phyloP scores from a whole-genome alignment of 441 rosid genomes.

The Pelargonium cotyledonis region DNA sequence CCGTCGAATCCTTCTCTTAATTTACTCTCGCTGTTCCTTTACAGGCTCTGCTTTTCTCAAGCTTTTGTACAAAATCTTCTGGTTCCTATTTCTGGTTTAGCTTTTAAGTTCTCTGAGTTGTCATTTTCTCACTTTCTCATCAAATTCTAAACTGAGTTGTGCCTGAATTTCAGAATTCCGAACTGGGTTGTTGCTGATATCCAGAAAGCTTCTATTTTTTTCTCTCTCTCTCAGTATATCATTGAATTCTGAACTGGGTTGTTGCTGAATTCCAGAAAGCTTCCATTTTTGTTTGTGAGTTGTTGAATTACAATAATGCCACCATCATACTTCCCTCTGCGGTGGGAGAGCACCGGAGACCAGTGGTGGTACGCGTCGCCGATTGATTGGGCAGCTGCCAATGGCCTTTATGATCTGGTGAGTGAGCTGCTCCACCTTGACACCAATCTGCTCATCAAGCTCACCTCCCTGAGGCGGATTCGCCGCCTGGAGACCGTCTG shows the following conservation, averaged over 20 bases:
- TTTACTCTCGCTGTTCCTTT: neutral
- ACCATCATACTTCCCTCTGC: constrained; percentile 75
- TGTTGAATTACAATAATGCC: constrained; percentile 35
- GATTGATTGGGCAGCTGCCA: constrained; percentile 92
- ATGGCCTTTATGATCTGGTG: constrained; percentile 80
- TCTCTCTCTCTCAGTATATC: too few species aligned
- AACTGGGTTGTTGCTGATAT: constrained; percentile 1
- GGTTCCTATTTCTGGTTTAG: neutral
- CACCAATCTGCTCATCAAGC: constrained; percentile 84
- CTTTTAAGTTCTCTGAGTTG: neutral
- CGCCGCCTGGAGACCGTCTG: constrained; percentile 98
- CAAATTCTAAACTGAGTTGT: neutral
- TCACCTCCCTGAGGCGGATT: constrained; percentile 89
- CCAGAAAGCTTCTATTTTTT: neutral
- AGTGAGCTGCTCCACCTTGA: constrained; percentile 76
- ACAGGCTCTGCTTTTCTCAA: neutral
- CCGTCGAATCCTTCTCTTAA: neutral
- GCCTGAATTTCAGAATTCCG: constrained; percentile 1
- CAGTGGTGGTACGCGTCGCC: constrained; percentile 99
- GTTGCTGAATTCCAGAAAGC: neutral
- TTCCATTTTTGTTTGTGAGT: neutral
- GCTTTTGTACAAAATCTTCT: neutral
- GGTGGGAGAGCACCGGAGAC: constrained; percentile 99
- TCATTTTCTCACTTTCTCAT: neutral
- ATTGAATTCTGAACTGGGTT: constrained; percentile 9